These are phyloP conservation scores for Leishmania tarentolae DNA, from an alignment of 208 protist species.

Conservation along the genomic window DNA sequence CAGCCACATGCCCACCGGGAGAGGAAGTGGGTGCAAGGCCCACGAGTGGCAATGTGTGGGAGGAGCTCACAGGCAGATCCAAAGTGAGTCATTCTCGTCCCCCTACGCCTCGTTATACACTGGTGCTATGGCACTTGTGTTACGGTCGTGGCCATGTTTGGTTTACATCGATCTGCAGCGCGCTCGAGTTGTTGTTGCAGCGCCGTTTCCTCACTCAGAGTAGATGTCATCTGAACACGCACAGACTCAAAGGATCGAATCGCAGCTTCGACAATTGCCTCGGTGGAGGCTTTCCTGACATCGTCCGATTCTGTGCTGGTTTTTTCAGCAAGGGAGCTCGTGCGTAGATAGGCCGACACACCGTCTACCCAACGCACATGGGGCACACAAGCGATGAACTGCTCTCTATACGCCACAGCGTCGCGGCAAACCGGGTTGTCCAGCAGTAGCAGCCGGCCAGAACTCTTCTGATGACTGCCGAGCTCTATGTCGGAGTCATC, in stretches of 20 bases:
- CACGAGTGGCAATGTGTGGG: not conserved
- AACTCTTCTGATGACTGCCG: not conserved
- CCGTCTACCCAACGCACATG: conserved; percentile 72
- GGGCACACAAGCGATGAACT: conserved; percentile 30
- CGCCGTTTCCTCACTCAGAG: not conserved
- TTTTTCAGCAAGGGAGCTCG: not conserved
- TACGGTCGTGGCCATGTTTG: not conserved
- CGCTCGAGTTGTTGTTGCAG: conserved; percentile 4
- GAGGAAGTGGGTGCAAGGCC: not conserved
- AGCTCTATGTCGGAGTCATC: conserved; percentile 14
- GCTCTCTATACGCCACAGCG: conserved; percentile 30
- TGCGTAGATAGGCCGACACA: conserved; percentile 4
- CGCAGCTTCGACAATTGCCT: not conserved
- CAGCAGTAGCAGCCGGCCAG: conserved; percentile 39
- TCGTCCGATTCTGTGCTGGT: not conserved
- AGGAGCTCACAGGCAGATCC: not conserved
- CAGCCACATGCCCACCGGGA: not conserved
- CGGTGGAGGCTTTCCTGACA: not conserved
- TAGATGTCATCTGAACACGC: not conserved
- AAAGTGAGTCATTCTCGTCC: not conserved
- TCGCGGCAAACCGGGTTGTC: conserved; percentile 82
- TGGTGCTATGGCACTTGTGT: not conserved
- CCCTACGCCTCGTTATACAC: not conserved
- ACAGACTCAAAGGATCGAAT: not conserved
- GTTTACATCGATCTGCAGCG: conserved; percentile 12